Evolutionary conservation across 306 rosid species (phyloP).

Genomic region (Castanea crenata): DNA sequence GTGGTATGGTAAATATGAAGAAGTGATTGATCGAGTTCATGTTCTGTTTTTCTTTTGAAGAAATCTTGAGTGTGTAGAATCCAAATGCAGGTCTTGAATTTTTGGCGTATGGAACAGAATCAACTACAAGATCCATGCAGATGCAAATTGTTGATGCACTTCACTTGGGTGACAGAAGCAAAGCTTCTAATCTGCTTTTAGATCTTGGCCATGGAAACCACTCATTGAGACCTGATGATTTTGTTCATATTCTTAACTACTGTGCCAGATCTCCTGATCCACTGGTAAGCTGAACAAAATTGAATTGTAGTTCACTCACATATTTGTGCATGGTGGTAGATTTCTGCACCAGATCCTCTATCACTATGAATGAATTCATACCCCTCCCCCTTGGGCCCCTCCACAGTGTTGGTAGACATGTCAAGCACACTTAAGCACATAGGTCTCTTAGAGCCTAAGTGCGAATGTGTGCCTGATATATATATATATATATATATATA

Average conservation of each 20-base stretch:
- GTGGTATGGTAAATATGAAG: no score
- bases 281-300: constrained; percentile 51
- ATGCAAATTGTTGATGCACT: constrained; percentile 63
- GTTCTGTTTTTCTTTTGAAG: neutral
- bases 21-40: neutral
- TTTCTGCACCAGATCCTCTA: neutral
- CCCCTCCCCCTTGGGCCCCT: no score
- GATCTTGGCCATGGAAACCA: constrained; percentile 46
- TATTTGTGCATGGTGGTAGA: neutral
- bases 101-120: constrained; percentile 30
- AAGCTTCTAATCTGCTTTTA: constrained; percentile 62
- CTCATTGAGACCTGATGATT: constrained; percentile 53
- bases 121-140: constrained; percentile 36
- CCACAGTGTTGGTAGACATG: no score
- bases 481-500: no score
- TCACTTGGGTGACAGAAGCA: constrained; percentile 47
- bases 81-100: constrained; percentile 34
- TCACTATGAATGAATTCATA: neutral
- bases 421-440: no score
- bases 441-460: no score
- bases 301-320: neutral
- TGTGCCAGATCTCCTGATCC: constrained; percentile 81
- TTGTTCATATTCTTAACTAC: constrained; percentile 50
- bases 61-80: neutral
- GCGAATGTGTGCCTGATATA: no score